Conservation (phyloP, 176 grass and related monocot genomes). For the Leersia perrieri region DNA sequence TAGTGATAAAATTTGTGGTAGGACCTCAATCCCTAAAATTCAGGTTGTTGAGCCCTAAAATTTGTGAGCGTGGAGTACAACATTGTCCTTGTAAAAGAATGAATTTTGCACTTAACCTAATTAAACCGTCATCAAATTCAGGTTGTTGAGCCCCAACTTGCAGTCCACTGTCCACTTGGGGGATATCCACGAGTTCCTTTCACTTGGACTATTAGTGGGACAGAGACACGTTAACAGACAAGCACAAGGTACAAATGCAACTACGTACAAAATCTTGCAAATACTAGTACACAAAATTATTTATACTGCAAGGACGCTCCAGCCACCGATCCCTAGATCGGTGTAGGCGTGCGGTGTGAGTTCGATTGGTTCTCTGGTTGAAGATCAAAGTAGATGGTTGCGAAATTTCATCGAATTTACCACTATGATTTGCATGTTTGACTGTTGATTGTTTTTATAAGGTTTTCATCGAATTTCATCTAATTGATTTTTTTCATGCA, state of each 20-base stretch:
- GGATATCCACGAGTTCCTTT: not conserved
- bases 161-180: conserved; percentile 16
- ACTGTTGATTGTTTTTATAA: not conserved
- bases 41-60: no score
- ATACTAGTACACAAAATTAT: not conserved
- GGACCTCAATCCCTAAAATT: no score
- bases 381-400: no score
- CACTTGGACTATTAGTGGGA: not conserved
- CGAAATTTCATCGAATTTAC: not conserved
- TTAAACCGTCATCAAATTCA: not conserved
- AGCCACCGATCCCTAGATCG: not conserved
- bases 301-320: not conserved
- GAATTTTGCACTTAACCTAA: no score
- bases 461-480: no score
- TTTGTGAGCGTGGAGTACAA: no score
- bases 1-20: no score
- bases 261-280: not conserved
- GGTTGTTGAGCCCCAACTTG: not conserved
- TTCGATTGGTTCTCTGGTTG: not conserved
- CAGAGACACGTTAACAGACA: conserved; percentile 20
- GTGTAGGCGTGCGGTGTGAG: not conserved
- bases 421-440: not conserved
- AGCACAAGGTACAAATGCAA: not conserved
- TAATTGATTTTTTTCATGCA: not conserved
- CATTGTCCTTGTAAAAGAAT: no score